Evolutionary conservation across 192 early-diverging fungal genomes (phyloP), one percentile per base, ranked within the genome.

Genomic region (Coemansia sp.): DNA sequence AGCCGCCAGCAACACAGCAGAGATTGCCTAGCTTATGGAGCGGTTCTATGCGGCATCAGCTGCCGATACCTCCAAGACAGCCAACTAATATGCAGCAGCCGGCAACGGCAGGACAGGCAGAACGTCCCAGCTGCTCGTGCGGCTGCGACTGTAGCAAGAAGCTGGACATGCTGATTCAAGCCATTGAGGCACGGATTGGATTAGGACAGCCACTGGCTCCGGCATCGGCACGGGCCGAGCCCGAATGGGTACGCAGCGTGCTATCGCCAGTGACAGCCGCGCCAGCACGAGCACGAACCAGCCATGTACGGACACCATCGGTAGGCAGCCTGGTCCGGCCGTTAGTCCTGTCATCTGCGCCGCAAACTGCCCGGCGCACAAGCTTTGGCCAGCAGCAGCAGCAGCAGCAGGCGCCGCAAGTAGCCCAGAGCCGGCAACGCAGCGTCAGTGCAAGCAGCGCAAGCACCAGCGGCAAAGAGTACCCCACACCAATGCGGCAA

Each of bases 101-200:
- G 26, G 41, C 35, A 0, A 39, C 11, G 10, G 16, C 19, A 11
- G 9, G n/a, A 0, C 59, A 11, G 19, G 33, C 45, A 12, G 59
- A 67, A 13, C 37, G 54, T 19, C 69, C 60, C 5, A 60, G 65
- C 44, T 80, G 78, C 53, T 52, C 49, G 10, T 80, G 78, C 37
- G 78, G 78, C 10, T 80, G 78, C 56, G 64, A 74, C 46, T 80
- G 78, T 48, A 46, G 61, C 39, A 37, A 55, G 23, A 52, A 64
- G 37, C 68, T 80, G 16, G 61, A 65, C 46, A 59, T 67, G 36
- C 65, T 80, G 15, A 53, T 74, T 23, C 63, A 58, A 2, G 62
- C 67, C 0, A 70, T 77, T 30, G 73, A 77, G 50, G 48, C 59
- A 16, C 63, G 66, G 12, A 60, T 77, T n/a, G 67, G 73, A 5